Evolutionary conservation across 1,284 basidiomycete genomes (phyloP).

Genomic region (Ustilago crameri): DNA sequence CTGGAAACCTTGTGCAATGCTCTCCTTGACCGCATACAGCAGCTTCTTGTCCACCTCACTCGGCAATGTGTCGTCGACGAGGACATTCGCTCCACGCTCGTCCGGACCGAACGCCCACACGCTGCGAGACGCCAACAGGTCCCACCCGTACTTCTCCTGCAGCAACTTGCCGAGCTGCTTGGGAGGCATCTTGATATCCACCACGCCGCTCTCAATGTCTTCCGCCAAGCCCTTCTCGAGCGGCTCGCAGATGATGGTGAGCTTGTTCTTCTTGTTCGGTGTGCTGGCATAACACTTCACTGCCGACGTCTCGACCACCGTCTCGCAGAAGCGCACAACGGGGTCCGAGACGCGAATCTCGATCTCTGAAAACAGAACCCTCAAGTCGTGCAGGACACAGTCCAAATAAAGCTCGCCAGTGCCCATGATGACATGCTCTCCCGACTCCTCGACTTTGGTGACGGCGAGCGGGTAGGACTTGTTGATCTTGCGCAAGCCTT

Average conservation of each 20-base stretch:
- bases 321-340: conserved; percentile 97
- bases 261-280: conserved; percentile 85
- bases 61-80: conserved; percentile 95
- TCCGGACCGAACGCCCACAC: conserved; percentile 99
- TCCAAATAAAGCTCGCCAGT: conserved; percentile 98
- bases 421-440: conserved; percentile 95
- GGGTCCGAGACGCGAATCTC: conserved; percentile 99
- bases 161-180: conserved; percentile 60
- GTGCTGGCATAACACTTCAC: conserved; percentile 98
- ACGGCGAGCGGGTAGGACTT: conserved; percentile 93
- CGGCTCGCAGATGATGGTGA: conserved; percentile 66
- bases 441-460: conserved; percentile 98
- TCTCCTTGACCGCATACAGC: conserved; percentile 87
- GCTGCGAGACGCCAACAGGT: conserved; percentile 92
- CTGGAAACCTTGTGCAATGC: conserved; percentile 98
- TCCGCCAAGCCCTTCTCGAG: conserved; percentile 66
- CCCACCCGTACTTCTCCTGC: conserved; percentile 89
- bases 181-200: conserved; percentile 59
- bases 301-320: conserved; percentile 96
- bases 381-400: conserved; percentile 94
- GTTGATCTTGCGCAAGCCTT: conserved; percentile 94
- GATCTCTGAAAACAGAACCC: conserved; percentile 92
- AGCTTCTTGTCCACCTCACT: conserved; percentile 95
- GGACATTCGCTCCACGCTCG: conserved; percentile 84
- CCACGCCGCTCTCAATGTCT: conserved; percentile 60